These are phyloP conservation scores for Entonaema liquescens DNA, from an alignment of 495 filamentous ascomycete genomes.

Conservation along the genomic window DNA sequence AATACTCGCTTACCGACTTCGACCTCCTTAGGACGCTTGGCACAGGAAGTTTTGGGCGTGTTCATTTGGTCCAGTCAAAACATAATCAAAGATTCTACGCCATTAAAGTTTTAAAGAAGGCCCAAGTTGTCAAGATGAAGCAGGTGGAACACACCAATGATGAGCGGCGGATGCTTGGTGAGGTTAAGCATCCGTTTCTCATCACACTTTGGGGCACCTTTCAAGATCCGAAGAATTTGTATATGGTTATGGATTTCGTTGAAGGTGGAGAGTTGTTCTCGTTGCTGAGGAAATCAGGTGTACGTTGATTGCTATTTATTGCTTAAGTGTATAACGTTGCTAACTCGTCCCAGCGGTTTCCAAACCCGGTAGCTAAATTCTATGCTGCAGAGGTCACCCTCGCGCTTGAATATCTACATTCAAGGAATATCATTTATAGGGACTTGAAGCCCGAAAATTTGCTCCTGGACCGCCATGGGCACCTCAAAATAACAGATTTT, in stretches of 20 bases:
- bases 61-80: slow-evolving; percentile 94
- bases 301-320: slow-evolving; percentile 56
- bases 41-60: slow-evolving; percentile 95
- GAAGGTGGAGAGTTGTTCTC: slow-evolving; percentile 98
- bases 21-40: slow-evolving; percentile 87
- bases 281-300: slow-evolving; percentile 92
- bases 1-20: slow-evolving; percentile 93
- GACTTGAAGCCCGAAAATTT: slow-evolving; percentile 98
- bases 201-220: slow-evolving; percentile 99
- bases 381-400: slow-evolving; percentile 97
- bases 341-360: slow-evolving; percentile 78
- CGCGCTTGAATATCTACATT: slow-evolving; percentile 95
- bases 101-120: slow-evolving; percentile 97
- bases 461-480: slow-evolving; percentile 92
- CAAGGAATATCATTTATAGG: slow-evolving; percentile 94
- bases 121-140: slow-evolving; percentile 99
- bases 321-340: background rate
- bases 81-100: slow-evolving; percentile 98
- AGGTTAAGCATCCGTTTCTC: slow-evolving; percentile 95
- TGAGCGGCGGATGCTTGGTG: slow-evolving; percentile 91
- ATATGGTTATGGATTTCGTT: slow-evolving; percentile 99
- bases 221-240: slow-evolving; percentile 92
- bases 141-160: slow-evolving; percentile 99
- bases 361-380: slow-evolving; percentile 98
- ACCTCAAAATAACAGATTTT: slow-evolving; percentile 98